Percentiles rank a stretch among this genome's conserved stretches.
Conservation (phyloP, 2,329 filamentous ascomycete genomes). For the Neurospora crassa region DNA sequence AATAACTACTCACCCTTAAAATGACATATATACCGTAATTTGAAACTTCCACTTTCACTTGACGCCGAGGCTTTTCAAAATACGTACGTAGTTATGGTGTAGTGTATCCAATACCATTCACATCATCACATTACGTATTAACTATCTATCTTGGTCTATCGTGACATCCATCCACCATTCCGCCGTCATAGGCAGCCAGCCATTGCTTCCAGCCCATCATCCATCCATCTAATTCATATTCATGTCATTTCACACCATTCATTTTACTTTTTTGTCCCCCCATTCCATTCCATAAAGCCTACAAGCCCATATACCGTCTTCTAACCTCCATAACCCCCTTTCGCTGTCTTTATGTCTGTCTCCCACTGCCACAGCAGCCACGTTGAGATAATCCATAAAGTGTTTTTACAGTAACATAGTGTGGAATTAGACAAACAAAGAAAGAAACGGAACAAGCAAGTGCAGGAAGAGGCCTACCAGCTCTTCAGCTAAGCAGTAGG, state of each 20-base stretch:
- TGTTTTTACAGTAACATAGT: no score
- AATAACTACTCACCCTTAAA: not conserved
- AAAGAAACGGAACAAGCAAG: no score
- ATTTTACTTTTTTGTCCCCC: not conserved
- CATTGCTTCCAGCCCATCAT: not conserved
- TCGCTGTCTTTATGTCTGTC: not conserved
- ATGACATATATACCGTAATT: not conserved
- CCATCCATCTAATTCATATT: not conserved
- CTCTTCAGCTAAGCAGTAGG: slow-evolving; percentile 15
- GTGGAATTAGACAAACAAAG: no score
- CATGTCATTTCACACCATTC: not conserved
- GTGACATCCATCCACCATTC: not conserved
- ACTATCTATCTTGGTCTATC: not conserved
- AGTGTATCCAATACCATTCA: not conserved
- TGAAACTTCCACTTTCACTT: no score
- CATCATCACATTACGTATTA: not conserved
- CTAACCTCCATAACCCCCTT: not conserved
- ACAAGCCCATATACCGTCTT: not conserved
- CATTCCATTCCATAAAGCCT: not conserved
- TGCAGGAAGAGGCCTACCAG: not conserved
- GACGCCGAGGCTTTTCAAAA: no score
- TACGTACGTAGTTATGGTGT: no score
- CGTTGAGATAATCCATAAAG: no score
- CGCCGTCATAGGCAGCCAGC: not conserved
- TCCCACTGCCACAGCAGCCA: not conserved